Evolutionary conservation across 805 yeast genomes (phyloP).

Genomic region (Cyberlindnera maritima): DNA sequence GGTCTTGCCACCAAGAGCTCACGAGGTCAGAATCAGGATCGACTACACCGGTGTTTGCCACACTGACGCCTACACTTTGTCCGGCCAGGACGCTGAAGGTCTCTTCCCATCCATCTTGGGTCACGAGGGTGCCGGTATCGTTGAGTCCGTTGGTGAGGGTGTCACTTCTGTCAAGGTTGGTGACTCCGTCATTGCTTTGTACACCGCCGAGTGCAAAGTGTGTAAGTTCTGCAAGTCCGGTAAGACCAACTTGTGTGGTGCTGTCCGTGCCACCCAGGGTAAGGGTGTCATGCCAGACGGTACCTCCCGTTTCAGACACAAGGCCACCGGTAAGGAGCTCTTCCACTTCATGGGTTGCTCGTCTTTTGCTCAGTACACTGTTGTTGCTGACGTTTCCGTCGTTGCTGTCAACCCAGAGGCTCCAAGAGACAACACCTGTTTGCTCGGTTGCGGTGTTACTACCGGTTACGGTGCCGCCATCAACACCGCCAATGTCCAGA

Average conservation of each 20-base stretch:
- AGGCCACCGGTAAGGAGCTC: constrained; percentile 71
- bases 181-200: constrained; percentile 88
- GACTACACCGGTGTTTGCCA: constrained; percentile 94
- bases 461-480: constrained; percentile 98
- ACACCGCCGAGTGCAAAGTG: constrained; percentile 95
- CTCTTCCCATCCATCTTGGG: constrained; percentile 91
- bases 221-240: constrained; percentile 95
- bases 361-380: constrained; percentile 95
- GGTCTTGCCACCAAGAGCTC: constrained; percentile 93
- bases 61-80: constrained; percentile 94
- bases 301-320: constrained; percentile 79
- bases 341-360: constrained; percentile 98
- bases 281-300: constrained; percentile 99
- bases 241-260: constrained; percentile 94
- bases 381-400: constrained; percentile 94
- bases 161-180: constrained; percentile 89
- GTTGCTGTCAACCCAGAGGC: constrained; percentile 88
- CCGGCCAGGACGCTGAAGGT: constrained; percentile 96
- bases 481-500: constrained; percentile 85
- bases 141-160: constrained; percentile 92
- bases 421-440: constrained; percentile 80
- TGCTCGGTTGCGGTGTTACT: constrained; percentile 97
- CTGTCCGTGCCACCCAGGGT: constrained; percentile 97
- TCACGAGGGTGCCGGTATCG: constrained; percentile 98
- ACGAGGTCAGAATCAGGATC: constrained; percentile 92